A percentile compares a stretch with the other conserved stretches of the same genome.
These are phyloP conservation scores for Warburgia ugandensis DNA, from an alignment of 164 flowering plant species.

Conservation along the genomic window DNA sequence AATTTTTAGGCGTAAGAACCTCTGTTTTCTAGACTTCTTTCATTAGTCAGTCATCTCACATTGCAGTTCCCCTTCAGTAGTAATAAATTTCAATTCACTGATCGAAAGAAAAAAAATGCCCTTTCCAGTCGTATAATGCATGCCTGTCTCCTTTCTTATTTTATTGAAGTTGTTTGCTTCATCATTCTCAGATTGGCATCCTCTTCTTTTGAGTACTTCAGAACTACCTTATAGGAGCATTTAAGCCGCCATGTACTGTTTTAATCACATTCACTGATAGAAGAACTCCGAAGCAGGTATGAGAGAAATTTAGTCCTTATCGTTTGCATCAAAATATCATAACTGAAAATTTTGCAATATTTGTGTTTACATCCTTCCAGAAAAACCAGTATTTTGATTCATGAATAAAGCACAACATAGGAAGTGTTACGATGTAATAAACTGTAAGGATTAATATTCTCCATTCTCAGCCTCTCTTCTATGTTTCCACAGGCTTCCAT, in stretches of 20 bases:
- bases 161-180: background rate
- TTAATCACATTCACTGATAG: conserved; percentile 69
- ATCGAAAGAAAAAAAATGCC: background rate
- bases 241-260: conserved; percentile 77
- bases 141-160: background rate
- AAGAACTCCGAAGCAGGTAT: conserved; percentile 84
- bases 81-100: background rate
- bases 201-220: conserved; percentile 16
- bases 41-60: too few relatives aligned
- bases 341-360: background rate
- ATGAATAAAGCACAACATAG: too few relatives aligned
- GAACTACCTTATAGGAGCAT: conserved; percentile 86
- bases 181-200: background rate
- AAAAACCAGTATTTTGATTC: too few relatives aligned
- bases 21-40: too few relatives aligned
- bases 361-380: too few relatives aligned
- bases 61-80: too few relatives aligned
- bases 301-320: background rate
- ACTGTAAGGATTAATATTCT: background rate
- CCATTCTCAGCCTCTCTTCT: too few relatives aligned
- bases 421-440: background rate
- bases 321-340: background rate
- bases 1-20: too few relatives aligned
- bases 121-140: background rate
- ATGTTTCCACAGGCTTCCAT: conserved; percentile 43